Conservation (phyloP, 2,329 filamentous ascomycete genomes). For the Hyphodiscus sp. region DNA sequence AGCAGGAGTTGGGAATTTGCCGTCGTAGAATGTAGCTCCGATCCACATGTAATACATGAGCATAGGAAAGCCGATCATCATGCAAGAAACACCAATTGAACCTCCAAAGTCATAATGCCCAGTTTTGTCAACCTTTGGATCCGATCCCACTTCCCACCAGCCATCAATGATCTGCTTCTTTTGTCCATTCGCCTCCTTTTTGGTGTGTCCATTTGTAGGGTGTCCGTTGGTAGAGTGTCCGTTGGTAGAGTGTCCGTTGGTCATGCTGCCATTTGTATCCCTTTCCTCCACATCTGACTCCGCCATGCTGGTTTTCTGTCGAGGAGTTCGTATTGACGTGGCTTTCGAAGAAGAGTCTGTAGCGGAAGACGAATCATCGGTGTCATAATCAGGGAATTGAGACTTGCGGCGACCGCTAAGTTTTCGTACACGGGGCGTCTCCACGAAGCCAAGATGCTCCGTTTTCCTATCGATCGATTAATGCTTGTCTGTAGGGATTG, state of each 20-base stretch:
- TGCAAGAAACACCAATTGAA: constrained; percentile 65
- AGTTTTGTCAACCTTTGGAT: constrained; percentile 57
- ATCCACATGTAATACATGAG: constrained; percentile 99
- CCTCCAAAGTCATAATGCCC: constrained; percentile 81
- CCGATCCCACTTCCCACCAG: constrained; percentile 48
- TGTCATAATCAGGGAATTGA: constrained; percentile 26
- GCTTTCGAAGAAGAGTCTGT: constrained; percentile 22
- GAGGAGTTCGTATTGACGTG: constrained; percentile 13
- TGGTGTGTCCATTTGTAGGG: constrained; percentile 6
- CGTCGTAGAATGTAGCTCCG: constrained; percentile 86
- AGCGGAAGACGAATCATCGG: constrained; percentile 29
- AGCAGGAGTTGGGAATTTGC: constrained; percentile 64
- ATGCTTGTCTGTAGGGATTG: neutral
- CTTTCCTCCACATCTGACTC: constrained; percentile 20
- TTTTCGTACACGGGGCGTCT: constrained; percentile 41
- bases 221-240: constrained; percentile 7
- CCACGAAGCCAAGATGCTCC: constrained; percentile 43
- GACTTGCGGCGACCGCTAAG: constrained; percentile 35
- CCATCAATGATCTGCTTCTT: constrained; percentile 40
- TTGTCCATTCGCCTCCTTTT: constrained; percentile 5
- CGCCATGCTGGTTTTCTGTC: constrained; percentile 19
- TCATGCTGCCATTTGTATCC: constrained; percentile 1
- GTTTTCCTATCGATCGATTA: constrained; percentile 37
- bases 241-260: constrained; percentile 2
- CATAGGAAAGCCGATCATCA: constrained; percentile 90